phyloP scores from a whole-genome alignment of 1,139 yeast species.

The Geotrichum bryndzae region DNA sequence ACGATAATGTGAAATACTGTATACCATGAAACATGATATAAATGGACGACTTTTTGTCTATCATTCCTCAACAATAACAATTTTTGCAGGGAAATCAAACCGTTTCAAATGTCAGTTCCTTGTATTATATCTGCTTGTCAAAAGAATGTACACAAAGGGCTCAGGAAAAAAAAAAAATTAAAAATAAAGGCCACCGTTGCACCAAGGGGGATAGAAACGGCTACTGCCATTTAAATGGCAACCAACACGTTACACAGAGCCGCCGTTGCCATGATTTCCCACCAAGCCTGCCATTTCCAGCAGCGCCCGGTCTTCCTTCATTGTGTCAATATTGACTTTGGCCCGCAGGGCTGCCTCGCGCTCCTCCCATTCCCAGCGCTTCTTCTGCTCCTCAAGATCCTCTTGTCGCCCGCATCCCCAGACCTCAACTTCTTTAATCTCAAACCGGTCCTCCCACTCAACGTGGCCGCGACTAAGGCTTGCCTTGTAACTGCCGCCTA shows the following conservation, averaged over 20 bases:
- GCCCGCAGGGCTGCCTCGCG: slow-evolving; percentile 76
- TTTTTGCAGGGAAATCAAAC: too few relatives aligned
- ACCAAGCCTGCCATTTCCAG: slow-evolving; percentile 87
- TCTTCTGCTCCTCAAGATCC: slow-evolving; percentile 68
- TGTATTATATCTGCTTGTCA: too few relatives aligned
- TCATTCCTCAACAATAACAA: too few relatives aligned
- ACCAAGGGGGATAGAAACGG: too few relatives aligned
- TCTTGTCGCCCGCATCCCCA: slow-evolving; percentile 85
- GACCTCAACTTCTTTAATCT: slow-evolving; percentile 72
- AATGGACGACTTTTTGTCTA: too few relatives aligned
- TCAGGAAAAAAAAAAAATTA: neutral
- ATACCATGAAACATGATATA: too few relatives aligned
- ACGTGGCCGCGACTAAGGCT: slow-evolving; percentile 27
- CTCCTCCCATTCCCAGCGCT: slow-evolving; percentile 88
- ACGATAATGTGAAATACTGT: too few relatives aligned
- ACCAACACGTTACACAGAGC: slow-evolving; percentile 41
- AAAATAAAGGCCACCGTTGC: neutral
- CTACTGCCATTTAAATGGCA: neutral
- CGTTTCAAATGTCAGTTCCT: too few relatives aligned
- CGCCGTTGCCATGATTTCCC: slow-evolving; percentile 66
- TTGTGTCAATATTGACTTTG: slow-evolving; percentile 53
- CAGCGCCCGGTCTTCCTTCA: slow-evolving; percentile 80
- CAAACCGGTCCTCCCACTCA: slow-evolving; percentile 65
- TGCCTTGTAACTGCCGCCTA: slow-evolving; percentile 45
- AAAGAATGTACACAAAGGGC: neutral